Base-by-base conservation (phyloP, 2,329 filamentous ascomycete genomes). In the Calonectria hongkongensis region DNA sequence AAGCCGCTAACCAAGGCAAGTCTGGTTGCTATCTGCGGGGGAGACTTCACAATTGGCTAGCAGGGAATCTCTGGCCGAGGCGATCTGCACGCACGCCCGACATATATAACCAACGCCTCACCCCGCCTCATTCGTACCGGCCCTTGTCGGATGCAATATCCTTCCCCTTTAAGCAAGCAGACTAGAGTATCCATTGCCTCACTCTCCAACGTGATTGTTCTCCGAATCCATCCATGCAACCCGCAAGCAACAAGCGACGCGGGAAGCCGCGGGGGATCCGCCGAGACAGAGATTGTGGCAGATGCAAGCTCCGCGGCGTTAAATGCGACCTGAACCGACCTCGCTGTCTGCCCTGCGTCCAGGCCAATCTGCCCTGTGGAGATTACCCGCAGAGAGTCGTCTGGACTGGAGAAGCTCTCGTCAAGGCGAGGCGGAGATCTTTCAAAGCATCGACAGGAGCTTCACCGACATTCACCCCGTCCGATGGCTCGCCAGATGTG, bases 371-470 rank as follows among this genome's bases (percentile, higher is more conserved):
- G 10, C 21, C 68, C 1, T 83, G 82, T 50, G 81, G 79, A 43
- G 82, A 79, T 5, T 83, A 83, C 54, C 78, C 81, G 15, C 79
- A 81, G 71, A 73, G 82, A 16, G 78, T 83, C 18, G 76, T 83
- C 1, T 83, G 82, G 82, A 72, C 79, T 0, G 75, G 69, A 2
- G 72, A 74, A 41, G 25, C 56, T 54, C 30, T 51, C 56, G 28
- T 25, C 9, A 54, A 47, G 30, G 7, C 47, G 21, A 48, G n/a
- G 43, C 15, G 43, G 21, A 43, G 18, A 15, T 21, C 30, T 3
- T 15, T 28, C 33, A 62, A 27, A 47, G 39, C 28, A 47, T 39
- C 33, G 18, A 6, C 51, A 21, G 36, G 27, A 18, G 4, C 27
- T 16, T 41, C n/a, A 8, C 65, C 18, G 16, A 36, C 43, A 8